These are phyloP conservation scores for Musa balbisiana DNA, from an alignment of 202 grass and related monocot genomes.

Conservation along the genomic window DNA sequence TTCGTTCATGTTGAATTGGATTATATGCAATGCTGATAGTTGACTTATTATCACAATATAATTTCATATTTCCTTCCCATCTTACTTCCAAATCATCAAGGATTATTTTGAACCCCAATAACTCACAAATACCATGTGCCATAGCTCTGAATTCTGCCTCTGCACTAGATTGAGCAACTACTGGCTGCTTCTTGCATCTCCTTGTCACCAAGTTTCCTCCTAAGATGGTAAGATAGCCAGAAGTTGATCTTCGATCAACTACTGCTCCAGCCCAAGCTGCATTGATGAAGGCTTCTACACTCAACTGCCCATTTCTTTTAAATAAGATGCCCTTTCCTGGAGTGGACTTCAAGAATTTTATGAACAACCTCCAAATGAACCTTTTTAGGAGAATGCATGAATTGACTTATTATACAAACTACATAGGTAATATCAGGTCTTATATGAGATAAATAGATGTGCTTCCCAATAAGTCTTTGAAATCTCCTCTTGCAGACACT, in stretches of 20 bases:
- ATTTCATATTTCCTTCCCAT: too few relatives aligned
- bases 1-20: too few relatives aligned
- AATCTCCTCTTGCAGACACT: not conserved
- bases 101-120: not conserved
- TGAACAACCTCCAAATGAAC: not conserved
- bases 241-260: conserved; percentile 6
- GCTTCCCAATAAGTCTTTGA: not conserved
- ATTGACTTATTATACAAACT: not conserved
- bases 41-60: not conserved
- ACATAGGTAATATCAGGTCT: not conserved
- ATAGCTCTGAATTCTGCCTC: not conserved
- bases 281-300: not conserved
- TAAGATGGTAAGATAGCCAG: not conserved
- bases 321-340: not conserved
- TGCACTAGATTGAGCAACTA: not conserved
- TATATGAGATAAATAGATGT: not conserved
- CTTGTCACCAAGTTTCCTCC: not conserved
- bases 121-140: not conserved
- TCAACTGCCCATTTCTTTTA: not conserved
- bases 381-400: not conserved
- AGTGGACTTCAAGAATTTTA: not conserved
- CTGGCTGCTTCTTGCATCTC: not conserved
- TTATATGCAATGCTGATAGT: not conserved
- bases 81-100: not conserved
- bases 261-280: not conserved